phyloP scores from a whole-genome alignment of 495 filamentous ascomycete genomes.

The Apiosordaria backusii region DNA sequence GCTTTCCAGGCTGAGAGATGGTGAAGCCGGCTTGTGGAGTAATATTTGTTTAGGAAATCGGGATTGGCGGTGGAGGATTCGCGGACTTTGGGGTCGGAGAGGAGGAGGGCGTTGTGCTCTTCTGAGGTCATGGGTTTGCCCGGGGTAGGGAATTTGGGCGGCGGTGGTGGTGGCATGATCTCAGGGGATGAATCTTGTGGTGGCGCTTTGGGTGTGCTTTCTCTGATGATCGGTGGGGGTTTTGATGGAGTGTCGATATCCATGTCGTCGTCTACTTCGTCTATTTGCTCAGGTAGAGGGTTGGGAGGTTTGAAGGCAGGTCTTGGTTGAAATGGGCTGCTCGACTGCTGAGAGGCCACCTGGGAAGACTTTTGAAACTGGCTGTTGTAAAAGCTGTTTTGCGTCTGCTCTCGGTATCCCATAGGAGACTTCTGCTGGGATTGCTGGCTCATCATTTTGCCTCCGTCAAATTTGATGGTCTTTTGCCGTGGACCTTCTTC shows the following conservation, averaged over 20 bases:
- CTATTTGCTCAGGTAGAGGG: slow-evolving; percentile 8
- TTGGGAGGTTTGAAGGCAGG: slow-evolving; percentile 17
- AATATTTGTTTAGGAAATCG: slow-evolving; percentile 89
- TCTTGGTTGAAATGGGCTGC: slow-evolving; percentile 24
- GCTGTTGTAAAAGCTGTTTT: slow-evolving; percentile 71
- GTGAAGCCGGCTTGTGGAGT: slow-evolving; percentile 88
- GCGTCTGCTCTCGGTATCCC: slow-evolving; percentile 72
- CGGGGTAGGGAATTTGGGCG: slow-evolving; percentile 1
- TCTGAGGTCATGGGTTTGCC: slow-evolving; percentile 67
- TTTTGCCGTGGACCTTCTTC: slow-evolving; percentile 77
- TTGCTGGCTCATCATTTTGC: slow-evolving; percentile 62
- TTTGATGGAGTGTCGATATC: slow-evolving; percentile 15
- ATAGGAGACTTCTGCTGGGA: slow-evolving; percentile 38
- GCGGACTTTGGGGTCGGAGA: slow-evolving; percentile 76
- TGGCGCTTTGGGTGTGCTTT: background rate
- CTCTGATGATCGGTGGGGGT: background rate
- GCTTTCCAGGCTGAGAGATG: slow-evolving; percentile 96
- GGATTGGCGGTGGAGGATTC: slow-evolving; percentile 86
- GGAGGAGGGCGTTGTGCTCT: slow-evolving; percentile 79
- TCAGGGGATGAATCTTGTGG: background rate
- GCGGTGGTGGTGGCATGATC: background rate
- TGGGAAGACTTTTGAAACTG: slow-evolving; percentile 52
- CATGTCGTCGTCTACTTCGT: slow-evolving; percentile 24
- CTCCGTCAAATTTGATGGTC: slow-evolving; percentile 64
- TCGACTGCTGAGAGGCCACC: slow-evolving; percentile 4